A percentile compares a stretch with the other conserved stretches of the same genome.
Conservation (phyloP, 768 basidiomycete genomes). For the Russula sp. region DNA sequence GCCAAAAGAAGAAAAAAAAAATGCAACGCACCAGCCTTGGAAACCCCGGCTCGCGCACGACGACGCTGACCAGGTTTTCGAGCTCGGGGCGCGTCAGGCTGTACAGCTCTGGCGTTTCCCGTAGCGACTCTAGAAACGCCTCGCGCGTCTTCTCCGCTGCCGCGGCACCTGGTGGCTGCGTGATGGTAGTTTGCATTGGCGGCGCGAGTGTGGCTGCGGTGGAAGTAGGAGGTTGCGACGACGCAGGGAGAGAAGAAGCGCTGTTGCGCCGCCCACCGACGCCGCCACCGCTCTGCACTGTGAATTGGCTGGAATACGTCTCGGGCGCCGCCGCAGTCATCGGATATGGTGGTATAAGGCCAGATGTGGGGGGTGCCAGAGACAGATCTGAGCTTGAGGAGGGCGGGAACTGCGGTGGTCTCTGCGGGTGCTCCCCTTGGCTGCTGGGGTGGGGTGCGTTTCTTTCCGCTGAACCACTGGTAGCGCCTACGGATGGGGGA, state of each 20-base stretch:
- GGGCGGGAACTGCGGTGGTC: background rate
- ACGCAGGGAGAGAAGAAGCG: conserved; percentile 11
- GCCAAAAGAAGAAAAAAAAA: background rate
- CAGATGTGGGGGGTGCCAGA: conserved; percentile 6
- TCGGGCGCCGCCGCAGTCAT: background rate
- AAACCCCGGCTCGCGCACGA: conserved; percentile 75
- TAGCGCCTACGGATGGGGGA: background rate
- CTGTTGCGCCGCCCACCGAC: background rate
- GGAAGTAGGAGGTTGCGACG: conserved; percentile 12
- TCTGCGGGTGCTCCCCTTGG: background rate
- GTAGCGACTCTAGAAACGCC: conserved; percentile 37
- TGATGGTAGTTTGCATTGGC: background rate
- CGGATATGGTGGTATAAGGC: background rate
- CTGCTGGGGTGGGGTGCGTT: background rate
- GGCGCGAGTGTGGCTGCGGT: background rate
- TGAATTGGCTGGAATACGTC: background rate
- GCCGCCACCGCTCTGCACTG: background rate
- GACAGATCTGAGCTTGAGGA: conserved; percentile 12
- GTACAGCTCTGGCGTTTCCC: conserved; percentile 46
- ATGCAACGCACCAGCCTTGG: conserved; percentile 51
- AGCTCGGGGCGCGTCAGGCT: conserved; percentile 45
- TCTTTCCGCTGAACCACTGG: background rate
- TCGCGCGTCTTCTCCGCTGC: conserved; percentile 8
- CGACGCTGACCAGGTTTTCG: conserved; percentile 51
- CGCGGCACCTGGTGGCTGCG: conserved; percentile 5